A percentile compares a stretch with the other conserved stretches of the same genome.
Evolutionary conservation across 306 rosid genomes (phyloP).

Genomic region (Trifolium fragiferum): DNA sequence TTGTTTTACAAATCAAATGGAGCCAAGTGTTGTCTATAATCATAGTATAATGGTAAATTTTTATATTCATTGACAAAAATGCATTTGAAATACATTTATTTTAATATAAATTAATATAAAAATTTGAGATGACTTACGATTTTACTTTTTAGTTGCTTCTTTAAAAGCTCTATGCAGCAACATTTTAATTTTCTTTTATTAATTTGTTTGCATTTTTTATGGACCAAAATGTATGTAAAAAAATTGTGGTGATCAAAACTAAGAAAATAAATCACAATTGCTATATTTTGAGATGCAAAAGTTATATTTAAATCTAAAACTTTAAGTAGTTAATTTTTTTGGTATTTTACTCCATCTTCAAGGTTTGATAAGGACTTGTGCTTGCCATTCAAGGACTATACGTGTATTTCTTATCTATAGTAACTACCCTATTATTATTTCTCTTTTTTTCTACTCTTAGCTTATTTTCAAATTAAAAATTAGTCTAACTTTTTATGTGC

Average conservation of each 20-base stretch:
- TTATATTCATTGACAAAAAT: too few species aligned
- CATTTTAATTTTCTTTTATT: background rate
- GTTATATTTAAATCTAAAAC: constrained; percentile 2
- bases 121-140: too few species aligned
- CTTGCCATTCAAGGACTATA: constrained; percentile 48
- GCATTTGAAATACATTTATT: too few species aligned
- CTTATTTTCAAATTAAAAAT: constrained; percentile 24
- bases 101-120: too few species aligned
- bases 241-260: background rate
- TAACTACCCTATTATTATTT: constrained; percentile 36
- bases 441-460: constrained; percentile 17
- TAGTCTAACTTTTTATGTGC: background rate
- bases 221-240: background rate
- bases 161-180: background rate
- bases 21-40: too few species aligned
- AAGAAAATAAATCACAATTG: background rate
- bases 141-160: too few species aligned
- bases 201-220: background rate
- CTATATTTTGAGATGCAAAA: background rate
- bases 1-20: too few species aligned
- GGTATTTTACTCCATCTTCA: constrained; percentile 31
- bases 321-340: background rate
- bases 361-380: constrained; percentile 41
- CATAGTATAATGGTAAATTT: too few species aligned
- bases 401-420: constrained; percentile 56